A percentile compares a stretch with the other conserved stretches of the same genome.
These are phyloP conservation scores for Penicillium sp. DNA, from an alignment of 2,329 filamentous ascomycete species.

Conservation along the genomic window DNA sequence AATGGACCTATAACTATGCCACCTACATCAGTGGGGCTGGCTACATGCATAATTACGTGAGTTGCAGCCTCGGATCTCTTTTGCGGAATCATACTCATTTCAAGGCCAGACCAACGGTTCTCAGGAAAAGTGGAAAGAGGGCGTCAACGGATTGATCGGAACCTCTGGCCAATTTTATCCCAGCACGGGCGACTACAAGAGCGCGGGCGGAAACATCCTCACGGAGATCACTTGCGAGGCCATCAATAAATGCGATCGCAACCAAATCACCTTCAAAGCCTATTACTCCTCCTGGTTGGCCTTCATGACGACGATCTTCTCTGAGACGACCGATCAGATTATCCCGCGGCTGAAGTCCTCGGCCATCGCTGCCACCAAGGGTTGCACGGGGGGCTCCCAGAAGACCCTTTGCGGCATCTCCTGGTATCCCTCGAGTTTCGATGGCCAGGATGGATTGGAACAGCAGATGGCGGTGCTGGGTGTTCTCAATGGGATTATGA, in stretches of 20 bases:
- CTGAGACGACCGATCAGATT: conserved; percentile 52
- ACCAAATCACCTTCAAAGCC: conserved; percentile 69
- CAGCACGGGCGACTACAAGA: conserved; percentile 20
- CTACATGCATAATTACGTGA: conserved; percentile 51
- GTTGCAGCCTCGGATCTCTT: conserved; percentile 10
- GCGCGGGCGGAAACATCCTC: conserved; percentile 49
- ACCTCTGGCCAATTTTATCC: conserved; percentile 51
- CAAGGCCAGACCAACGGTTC: conserved; percentile 34
- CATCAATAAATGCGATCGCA: conserved; percentile 57
- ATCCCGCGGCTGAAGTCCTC: conserved; percentile 55
- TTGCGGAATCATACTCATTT: not conserved
- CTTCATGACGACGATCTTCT: conserved; percentile 56
- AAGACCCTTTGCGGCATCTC: conserved; percentile 53
- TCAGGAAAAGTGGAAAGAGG: conserved; percentile 50
- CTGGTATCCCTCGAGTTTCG: conserved; percentile 38
- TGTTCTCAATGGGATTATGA: conserved; percentile 30
- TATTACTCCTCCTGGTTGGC: conserved; percentile 64
- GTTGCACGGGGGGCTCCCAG: conserved; percentile 53
- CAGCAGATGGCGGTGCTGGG: conserved; percentile 40
- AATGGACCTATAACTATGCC: conserved; percentile 56
- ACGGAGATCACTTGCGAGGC: conserved; percentile 64
- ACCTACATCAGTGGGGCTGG: conserved; percentile 53
- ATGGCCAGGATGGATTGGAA: conserved; percentile 35
- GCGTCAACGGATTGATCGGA: conserved; percentile 53
- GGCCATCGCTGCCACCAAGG: conserved; percentile 54